A percentile compares a stretch with the other conserved stretches of the same genome.
phyloP scores from a whole-genome alignment of 345 rosid genomes.

The Corchorus capsularis region DNA sequence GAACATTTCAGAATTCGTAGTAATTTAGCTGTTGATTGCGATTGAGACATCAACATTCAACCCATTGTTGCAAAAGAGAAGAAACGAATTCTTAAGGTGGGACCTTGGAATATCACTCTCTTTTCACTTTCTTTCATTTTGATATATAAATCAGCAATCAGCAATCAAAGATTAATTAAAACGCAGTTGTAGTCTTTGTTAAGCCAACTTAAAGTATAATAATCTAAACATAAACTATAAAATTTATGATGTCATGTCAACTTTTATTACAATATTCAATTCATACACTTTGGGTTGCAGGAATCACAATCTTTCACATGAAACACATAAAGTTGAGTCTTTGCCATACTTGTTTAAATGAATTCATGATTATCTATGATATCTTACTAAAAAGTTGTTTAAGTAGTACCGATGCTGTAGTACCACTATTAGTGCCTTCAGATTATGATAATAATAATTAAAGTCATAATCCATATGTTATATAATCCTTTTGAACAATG shows the following conservation, averaged over 20 bases:
- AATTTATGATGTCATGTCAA: not conserved
- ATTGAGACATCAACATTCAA: not conserved
- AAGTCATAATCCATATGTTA: not conserved
- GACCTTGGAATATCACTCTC: conserved; percentile 17
- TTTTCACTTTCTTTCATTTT: not conserved
- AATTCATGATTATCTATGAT: not conserved
- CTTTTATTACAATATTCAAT: not conserved
- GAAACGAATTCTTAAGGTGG: conserved; percentile 19
- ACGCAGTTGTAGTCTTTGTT: not conserved
- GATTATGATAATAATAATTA: not conserved
- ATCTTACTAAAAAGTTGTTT: not conserved
- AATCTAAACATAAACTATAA: not conserved
- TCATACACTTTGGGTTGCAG: not conserved
- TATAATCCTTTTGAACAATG: not conserved
- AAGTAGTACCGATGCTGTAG: not conserved
- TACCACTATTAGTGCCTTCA: not conserved
- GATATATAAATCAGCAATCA: not conserved
- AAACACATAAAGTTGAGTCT: conserved; percentile 3
- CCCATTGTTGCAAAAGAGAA: conserved; percentile 9
- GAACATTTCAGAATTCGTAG: not conserved
- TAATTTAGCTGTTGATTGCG: not conserved
- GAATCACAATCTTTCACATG: not conserved
- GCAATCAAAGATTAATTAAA: not conserved
- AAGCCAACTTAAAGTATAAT: not conserved
- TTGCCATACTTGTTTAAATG: not conserved